Percentiles rank a stretch among this genome's conserved stretches.
phyloP scores from a whole-genome alignment of 225 moss, liverwort and hornwort genomes.

The Bryum argenteum region DNA sequence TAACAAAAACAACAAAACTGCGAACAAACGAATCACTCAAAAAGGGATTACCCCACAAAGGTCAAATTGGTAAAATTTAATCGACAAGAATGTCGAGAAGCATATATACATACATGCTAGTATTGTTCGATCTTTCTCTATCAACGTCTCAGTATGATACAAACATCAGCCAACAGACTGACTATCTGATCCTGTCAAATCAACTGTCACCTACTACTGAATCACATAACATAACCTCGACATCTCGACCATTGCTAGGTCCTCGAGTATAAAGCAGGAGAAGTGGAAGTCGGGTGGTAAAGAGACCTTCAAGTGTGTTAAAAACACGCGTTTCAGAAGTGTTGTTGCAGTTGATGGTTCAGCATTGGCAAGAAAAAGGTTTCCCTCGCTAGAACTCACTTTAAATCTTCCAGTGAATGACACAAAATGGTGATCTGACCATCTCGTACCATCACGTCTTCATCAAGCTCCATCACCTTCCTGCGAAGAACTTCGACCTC shows the following conservation, averaged over 20 bases:
- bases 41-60: neutral
- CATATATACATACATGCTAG: constrained; percentile 4
- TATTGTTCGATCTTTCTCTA: neutral
- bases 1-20: no score
- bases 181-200: neutral
- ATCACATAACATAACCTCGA: no score
- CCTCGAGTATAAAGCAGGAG: no score
- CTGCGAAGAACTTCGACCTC: constrained; percentile 91
- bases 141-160: constrained; percentile 22
- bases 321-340: neutral
- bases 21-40: neutral
- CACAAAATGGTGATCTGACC: constrained; percentile 84
- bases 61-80: neutral
- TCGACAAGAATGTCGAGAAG: neutral
- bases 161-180: constrained; percentile 19
- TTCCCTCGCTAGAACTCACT: constrained; percentile 14
- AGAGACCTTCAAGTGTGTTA: neutral
- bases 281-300: no score
- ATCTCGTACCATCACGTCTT: constrained; percentile 89
- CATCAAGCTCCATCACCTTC: constrained; percentile 79
- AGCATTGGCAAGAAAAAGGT: neutral
- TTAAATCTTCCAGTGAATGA: constrained; percentile 46
- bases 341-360: constrained; percentile 2
- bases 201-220: no score
- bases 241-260: neutral